Base-by-base conservation (phyloP, 2,329 filamentous ascomycete species). In the Fusarium begoniae region DNA sequence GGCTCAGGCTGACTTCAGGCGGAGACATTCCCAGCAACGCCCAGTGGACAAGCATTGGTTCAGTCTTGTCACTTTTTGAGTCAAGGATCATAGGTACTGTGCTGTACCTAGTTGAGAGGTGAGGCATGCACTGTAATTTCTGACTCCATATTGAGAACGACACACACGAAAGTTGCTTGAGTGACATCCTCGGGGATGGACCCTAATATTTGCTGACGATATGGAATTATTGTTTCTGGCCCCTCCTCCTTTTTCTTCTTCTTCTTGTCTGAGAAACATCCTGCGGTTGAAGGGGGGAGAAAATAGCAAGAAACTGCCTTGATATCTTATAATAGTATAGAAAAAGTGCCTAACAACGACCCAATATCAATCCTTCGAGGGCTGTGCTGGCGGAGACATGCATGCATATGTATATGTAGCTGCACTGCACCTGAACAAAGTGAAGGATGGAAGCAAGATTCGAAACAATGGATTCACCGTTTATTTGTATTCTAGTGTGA, bases 1-100 rank as follows among this genome's bases (percentile, higher is more conserved):
- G 71, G 67, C 71, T 74, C 71, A 74, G 71, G 71, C 67, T 58
- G 66, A 56, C 55, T 69, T 74, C 63, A 74, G 58, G 71, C 71
- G 67, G 63, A 74, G 71, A 62, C 71, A 60, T 73, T 73, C 60
- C 56, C 51, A 63, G 60, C 47, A 40, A 65, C 45, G 53, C 30
- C 67, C 41, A 66, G 66, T 70, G 47, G 54, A 40, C 26, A 41
- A 44, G 35, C 61, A 54, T 73, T 41, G 57, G 28, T 66, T 73
- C 55, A 57, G 66, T 26, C 51, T 65, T 43, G 50, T 47, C 57
- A 53, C 56, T 58, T 44, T 50, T 45, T 28, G 37, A 69, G 55
- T 56, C 55, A 56, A 62, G 50, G 43, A 44, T 55, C 32, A 20
- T 28, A 26, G 55, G 26, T 48, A 30, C 45, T 48, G 32, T 47